Evolutionary conservation across 2,329 filamentous ascomycete species (phyloP), one percentile per base, ranked within the genome.

Genomic region (Zymoseptoria pseudotritici): DNA sequence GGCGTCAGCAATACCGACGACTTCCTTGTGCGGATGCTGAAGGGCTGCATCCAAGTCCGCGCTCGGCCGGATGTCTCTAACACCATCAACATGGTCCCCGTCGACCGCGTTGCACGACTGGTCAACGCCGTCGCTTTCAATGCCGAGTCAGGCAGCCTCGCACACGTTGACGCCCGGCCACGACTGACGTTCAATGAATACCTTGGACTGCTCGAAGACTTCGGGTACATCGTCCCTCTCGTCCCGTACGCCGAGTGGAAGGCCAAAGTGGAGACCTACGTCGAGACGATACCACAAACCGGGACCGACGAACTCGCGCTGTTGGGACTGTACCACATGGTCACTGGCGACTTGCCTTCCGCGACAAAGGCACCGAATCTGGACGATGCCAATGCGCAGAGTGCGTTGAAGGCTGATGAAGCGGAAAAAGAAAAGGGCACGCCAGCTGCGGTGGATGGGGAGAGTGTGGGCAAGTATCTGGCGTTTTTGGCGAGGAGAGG

Each of bases 71-170:
- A 83, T 66, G 95, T 97, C 66, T 76, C 80, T 72, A 97, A 96
- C 78, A 90, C 90, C 0, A 85, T 97, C 74, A 97, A 97, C 77
- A 85, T 87, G 73, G 89, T 96, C 0, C 92, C 93, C 0, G 91
- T 96, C 24, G 85, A 86, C 63, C 90, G 96, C 66, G 91, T 97
- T 42, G 84, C 87, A 1, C 82, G 84, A n/a, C 83, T 96, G 7
- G 88, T 96, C 24, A 85, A 91, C 19, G 90, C 91, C 0, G 80
- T 87, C 4, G 82, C 85, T 0, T 80, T 95, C 67, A 82, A 87
- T 69, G 78, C 82, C 61, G 61, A 63, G 50, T 66, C 65, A 51
- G 66, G 67, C 17, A 64, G 57, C 7, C 89, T 96, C 4, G 82
- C 85, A 1, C 90, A 96, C 66, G 86, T 94, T 54, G 95, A 91